A percentile compares a stretch with the other conserved stretches of the same genome.
phyloP scores from a whole-genome alignment of 306 rosid genomes.

The Dalbergia oliveri region DNA sequence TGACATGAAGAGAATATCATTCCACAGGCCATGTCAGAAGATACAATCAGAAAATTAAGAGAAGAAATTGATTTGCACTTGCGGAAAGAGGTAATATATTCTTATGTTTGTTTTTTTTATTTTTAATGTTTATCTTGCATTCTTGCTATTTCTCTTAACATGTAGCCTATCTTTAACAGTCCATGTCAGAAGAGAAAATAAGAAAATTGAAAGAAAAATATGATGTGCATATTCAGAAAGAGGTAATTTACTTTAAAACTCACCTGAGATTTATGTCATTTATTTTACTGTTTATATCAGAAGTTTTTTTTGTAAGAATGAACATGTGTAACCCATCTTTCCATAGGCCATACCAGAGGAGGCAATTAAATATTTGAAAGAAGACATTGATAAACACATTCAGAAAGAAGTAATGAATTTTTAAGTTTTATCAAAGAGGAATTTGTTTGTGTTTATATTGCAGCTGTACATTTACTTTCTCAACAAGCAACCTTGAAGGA shows the following conservation, averaged over 20 bases:
- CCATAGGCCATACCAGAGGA: slow-evolving; percentile 49
- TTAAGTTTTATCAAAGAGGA: slow-evolving; percentile 16
- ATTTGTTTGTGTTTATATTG: slow-evolving; percentile 29
- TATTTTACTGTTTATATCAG: slow-evolving; percentile 21
- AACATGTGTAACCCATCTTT: slow-evolving; percentile 27
- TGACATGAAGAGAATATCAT: slow-evolving; percentile 37
- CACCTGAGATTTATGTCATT: slow-evolving; percentile 10
- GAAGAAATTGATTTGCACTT: slow-evolving; percentile 52
- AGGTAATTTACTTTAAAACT: slow-evolving; percentile 51
- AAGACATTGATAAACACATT: slow-evolving; percentile 52
- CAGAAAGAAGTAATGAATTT: slow-evolving; percentile 59
- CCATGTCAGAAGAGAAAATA: slow-evolving; percentile 54
- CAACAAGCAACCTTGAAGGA: slow-evolving; percentile 39
- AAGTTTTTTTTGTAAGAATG: slow-evolving; percentile 4
- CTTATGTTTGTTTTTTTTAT: slow-evolving; percentile 6
- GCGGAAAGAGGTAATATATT: slow-evolving; percentile 57
- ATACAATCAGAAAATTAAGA: slow-evolving; percentile 50
- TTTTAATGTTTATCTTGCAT: slow-evolving; percentile 9
- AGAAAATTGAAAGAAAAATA: slow-evolving; percentile 57
- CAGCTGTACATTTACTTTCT: slow-evolving; percentile 31
- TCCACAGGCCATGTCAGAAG: slow-evolving; percentile 52
- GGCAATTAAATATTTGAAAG: slow-evolving; percentile 49
- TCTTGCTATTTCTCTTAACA: slow-evolving; percentile 15
- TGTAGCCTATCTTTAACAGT: slow-evolving; percentile 37
- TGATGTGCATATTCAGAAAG: slow-evolving; percentile 53